Conservation (phyloP, 805 yeast genomes). For the Schizosaccharomyces cryophilus region DNA sequence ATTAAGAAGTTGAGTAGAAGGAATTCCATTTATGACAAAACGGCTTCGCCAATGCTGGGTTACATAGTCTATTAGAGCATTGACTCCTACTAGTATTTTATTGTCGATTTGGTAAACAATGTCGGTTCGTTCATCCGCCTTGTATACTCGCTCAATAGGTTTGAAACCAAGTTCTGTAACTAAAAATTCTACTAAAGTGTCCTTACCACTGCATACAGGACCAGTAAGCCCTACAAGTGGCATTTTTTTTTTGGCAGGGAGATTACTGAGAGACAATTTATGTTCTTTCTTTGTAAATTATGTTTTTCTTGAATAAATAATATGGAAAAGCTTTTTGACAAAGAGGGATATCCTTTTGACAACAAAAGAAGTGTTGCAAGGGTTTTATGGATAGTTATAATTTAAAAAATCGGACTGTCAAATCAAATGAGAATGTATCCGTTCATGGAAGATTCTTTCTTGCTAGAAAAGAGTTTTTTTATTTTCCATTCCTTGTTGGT, state of each 20-base stretch:
- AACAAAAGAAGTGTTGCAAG: no score
- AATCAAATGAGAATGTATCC: no score
- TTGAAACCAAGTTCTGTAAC: slow-evolving; percentile 12
- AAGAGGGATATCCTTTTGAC: no score
- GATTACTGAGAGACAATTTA: neutral
- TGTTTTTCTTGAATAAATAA: neutral
- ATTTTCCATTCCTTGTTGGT: no score
- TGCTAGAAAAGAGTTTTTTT: no score
- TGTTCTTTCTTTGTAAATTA: neutral
- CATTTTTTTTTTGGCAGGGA: neutral
- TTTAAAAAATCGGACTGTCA: neutral
- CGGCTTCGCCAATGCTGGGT: slow-evolving; percentile 42
- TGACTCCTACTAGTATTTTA: slow-evolving; percentile 10
- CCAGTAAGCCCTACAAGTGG: slow-evolving; percentile 47
- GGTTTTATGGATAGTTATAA: neutral
- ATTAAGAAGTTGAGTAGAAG: slow-evolving; percentile 20
- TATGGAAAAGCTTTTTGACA: no score
- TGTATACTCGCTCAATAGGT: slow-evolving; percentile 3
- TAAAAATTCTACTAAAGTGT: slow-evolving; percentile 36
- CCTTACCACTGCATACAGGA: slow-evolving; percentile 38
- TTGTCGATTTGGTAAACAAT: neutral
- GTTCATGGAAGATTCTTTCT: no score
- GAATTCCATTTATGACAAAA: slow-evolving; percentile 32
- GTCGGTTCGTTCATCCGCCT: neutral
- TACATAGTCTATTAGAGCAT: slow-evolving; percentile 30